phyloP scores from a whole-genome alignment of 371 early-diverging fungal species.

The Dichotomocladium elegans region DNA sequence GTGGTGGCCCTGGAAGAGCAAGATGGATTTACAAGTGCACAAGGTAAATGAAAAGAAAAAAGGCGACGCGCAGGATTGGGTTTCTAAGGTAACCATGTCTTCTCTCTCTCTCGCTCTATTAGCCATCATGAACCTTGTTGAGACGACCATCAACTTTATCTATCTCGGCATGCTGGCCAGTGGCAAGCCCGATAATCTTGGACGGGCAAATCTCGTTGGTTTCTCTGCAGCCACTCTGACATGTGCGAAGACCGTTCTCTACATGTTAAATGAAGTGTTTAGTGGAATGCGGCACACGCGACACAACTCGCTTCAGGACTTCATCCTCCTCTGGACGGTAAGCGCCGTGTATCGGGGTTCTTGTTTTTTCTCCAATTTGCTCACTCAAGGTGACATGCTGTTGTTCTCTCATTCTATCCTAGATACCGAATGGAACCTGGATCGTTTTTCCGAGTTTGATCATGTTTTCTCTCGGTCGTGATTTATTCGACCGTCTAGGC shows the following conservation, averaged over 20 bases:
- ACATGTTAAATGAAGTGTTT: slow-evolving; percentile 31
- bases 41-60: slow-evolving; percentile 36
- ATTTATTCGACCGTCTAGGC: slow-evolving; percentile 19
- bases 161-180: slow-evolving; percentile 17
- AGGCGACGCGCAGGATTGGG: neutral
- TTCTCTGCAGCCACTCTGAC: slow-evolving; percentile 31
- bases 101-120: too few species aligned
- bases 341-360: slow-evolving; percentile 1
- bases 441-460: slow-evolving; percentile 27
- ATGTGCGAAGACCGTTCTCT: slow-evolving; percentile 28
- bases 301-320: slow-evolving; percentile 17
- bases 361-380: neutral
- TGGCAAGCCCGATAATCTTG: slow-evolving; percentile 2
- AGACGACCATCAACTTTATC: slow-evolving; percentile 21
- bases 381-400: neutral
- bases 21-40: slow-evolving; percentile 41
- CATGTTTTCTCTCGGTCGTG: slow-evolving; percentile 16
- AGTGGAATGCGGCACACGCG: slow-evolving; percentile 30
- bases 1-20: slow-evolving; percentile 17
- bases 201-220: slow-evolving; percentile 24
- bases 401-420: neutral
- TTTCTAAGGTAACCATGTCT: neutral
- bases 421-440: slow-evolving; percentile 41
- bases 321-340: slow-evolving; percentile 32
- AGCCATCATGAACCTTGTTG: slow-evolving; percentile 35